Evolutionary conservation across 805 yeast species (phyloP), one percentile per base, ranked within the genome.

Genomic region (Lachancea mirantina): DNA sequence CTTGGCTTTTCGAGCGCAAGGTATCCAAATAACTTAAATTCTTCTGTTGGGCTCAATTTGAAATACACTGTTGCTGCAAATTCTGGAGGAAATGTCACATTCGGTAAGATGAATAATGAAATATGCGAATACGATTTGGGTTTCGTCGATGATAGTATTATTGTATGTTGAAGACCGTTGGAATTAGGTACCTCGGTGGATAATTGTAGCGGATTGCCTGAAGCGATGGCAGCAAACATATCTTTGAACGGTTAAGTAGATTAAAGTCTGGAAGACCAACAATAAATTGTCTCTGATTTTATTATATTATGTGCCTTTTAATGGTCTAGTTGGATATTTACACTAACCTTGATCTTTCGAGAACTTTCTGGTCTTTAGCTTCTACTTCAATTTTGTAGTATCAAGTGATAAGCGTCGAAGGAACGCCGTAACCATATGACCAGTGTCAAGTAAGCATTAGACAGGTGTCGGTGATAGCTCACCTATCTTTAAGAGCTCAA

Each of bases 61-160:
- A 85, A 89, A 57, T 81, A 92, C 2, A 92, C 84, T 25, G 89
- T 68, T 0, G 96, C 97, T 1, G 89, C 76, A 46, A 67, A 80
- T 28, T 71, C 71, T 1, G 74, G 71, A 35, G 88, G 95, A 32
- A 74, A 64, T 23, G 72, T 76, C 4, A 82, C 72, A 41, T 84
- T 84, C 0, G 99, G 98, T 1, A 92, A 67, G 30, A 88, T 61
- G 54, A 92, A 92, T 4, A 92, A 64, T 1, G 95, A 82, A 23
- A 92, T 67, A 53, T 85, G 94, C 27, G 87, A 80, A 26, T 57
- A 52, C 4, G 52, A 48, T 19, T 55, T 55, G 8, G 62, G 60
- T 34, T 53, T 55, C 4, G 61, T 51, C 2, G 62, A 55, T 1
- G 61, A 50, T 23, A 58, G 38, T 1, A 55, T 54, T 8, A 58